A percentile compares a stretch with the other conserved stretches of the same genome.
Conservation (phyloP, 345 rosid species). For the Eucalyptus curtisii region DNA sequence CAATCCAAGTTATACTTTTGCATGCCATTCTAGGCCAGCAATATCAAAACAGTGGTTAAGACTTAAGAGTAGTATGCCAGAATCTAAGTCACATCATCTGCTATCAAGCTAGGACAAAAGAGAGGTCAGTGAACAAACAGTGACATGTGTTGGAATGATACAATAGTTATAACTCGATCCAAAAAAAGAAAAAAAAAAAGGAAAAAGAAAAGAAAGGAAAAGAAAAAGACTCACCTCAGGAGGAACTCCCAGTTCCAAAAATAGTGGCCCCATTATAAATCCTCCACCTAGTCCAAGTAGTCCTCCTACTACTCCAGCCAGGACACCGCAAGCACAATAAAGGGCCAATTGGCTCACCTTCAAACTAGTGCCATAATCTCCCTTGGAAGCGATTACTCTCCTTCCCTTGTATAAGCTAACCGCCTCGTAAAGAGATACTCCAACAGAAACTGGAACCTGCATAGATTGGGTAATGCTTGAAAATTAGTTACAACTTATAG, state of each 20-base stretch:
- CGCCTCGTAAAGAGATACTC: constrained; percentile 54
- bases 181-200: no score
- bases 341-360: constrained; percentile 31
- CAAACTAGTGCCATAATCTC: constrained; percentile 22
- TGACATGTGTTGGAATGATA: neutral
- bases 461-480: neutral
- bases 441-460: constrained; percentile 63
- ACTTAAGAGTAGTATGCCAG: neutral
- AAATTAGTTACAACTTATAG: neutral
- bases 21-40: neutral
- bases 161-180: neutral
- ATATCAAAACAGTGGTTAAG: neutral
- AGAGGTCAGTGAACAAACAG: neutral
- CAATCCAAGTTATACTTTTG: neutral
- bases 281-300: constrained; percentile 80
- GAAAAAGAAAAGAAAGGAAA: no score
- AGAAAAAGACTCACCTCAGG: constrained; percentile 37
- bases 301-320: constrained; percentile 74
- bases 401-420: constrained; percentile 53
- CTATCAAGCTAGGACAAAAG: neutral
- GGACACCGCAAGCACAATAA: constrained; percentile 43
- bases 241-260: constrained; percentile 63
- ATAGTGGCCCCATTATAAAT: constrained; percentile 72
- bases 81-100: neutral
- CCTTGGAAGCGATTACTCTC: constrained; percentile 55